Conservation (phyloP, 306 rosid species). For the Cucumis cinereus region DNA sequence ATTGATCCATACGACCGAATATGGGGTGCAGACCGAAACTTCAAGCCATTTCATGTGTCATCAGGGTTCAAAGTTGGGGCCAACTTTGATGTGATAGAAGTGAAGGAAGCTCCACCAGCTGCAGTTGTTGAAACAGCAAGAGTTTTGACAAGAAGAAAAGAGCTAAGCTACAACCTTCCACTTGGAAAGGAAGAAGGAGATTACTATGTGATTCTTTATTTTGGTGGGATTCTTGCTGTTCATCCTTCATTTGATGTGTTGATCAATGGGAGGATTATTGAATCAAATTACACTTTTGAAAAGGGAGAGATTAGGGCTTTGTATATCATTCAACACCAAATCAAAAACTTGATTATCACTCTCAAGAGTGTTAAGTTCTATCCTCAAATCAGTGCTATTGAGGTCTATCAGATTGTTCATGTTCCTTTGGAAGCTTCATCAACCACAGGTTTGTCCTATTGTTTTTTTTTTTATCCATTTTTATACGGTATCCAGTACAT, state of each 20-base stretch:
- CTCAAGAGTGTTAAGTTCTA: constrained; percentile 39
- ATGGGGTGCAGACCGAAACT: constrained; percentile 62
- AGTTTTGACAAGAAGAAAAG: constrained; percentile 48
- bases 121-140: constrained; percentile 60
- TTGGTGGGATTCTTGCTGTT: constrained; percentile 78
- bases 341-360: constrained; percentile 52
- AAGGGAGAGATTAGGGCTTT: constrained; percentile 48
- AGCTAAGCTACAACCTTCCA: constrained; percentile 49
- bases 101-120: constrained; percentile 47
- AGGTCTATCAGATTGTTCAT: constrained; percentile 61
- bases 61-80: constrained; percentile 40
- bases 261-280: constrained; percentile 45
- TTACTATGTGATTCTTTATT: constrained; percentile 74
- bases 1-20: constrained; percentile 64
- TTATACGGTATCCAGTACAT: no score
- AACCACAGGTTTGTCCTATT: constrained; percentile 44
- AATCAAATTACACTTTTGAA: constrained; percentile 51
- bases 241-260: constrained; percentile 56
- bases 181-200: constrained; percentile 38
- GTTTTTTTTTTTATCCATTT: no score
- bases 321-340: constrained; percentile 29
- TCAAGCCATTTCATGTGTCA: constrained; percentile 53
- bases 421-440: constrained; percentile 74
- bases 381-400: constrained; percentile 88
- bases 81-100: constrained; percentile 26